A percentile compares a stretch with the other conserved stretches of the same genome.
phyloP scores from a whole-genome alignment of 2,329 filamentous ascomycete genomes.

The Fonsecaea nubica region DNA sequence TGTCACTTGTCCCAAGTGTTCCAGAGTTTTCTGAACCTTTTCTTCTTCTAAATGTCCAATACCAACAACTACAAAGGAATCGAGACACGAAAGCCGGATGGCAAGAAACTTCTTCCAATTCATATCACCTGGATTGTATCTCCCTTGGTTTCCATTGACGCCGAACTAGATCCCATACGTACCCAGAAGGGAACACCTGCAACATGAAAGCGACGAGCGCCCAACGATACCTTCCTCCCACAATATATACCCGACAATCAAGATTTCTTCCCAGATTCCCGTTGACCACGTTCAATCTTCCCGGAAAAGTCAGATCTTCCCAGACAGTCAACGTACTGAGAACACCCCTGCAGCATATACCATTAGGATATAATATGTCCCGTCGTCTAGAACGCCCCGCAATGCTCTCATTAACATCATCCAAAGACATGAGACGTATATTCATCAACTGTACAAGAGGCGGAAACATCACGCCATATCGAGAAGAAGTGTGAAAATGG shows the following conservation, averaged over 20 bases:
- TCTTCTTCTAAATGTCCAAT: background rate
- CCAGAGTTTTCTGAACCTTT: background rate
- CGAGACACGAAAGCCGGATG: background rate
- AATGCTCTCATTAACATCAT: constrained; percentile 27
- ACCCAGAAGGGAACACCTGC: background rate
- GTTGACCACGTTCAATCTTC: constrained; percentile 4
- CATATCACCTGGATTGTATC: background rate
- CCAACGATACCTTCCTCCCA: constrained; percentile 11
- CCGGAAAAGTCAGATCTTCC: background rate
- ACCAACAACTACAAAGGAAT: too few species aligned
- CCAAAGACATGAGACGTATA: constrained; percentile 22
- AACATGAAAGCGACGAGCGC: constrained; percentile 1
- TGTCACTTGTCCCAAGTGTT: background rate
- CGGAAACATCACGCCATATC: constrained; percentile 31
- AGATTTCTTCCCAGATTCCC: background rate
- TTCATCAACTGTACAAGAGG: constrained; percentile 30
- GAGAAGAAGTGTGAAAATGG: constrained; percentile 9
- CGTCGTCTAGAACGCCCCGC: constrained; percentile 15
- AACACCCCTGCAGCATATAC: background rate
- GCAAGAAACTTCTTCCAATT: background rate
- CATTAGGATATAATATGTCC: constrained; percentile 2
- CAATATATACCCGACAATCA: background rate
- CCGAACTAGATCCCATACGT: background rate
- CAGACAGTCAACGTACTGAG: background rate
- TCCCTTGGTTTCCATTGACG: background rate